These are phyloP conservation scores for Metschnikowia kofuensis DNA, from an alignment of 805 yeast species.

Conservation along the genomic window DNA sequence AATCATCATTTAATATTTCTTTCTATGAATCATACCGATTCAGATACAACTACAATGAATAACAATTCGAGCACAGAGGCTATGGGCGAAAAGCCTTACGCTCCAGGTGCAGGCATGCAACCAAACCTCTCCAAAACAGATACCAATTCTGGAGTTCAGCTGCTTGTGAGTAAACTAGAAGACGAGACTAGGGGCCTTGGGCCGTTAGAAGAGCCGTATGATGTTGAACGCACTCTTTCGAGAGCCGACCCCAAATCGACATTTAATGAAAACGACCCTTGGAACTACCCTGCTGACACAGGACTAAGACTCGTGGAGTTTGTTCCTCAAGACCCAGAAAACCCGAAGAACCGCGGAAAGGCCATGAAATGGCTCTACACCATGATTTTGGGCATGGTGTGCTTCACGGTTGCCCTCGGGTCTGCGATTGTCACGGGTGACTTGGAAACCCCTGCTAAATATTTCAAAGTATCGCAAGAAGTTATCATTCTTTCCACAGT, in stretches of 20 bases:
- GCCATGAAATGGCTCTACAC: conserved; percentile 51
- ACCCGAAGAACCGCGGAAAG: conserved; percentile 50
- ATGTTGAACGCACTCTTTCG: conserved; percentile 36
- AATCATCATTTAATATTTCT: background rate
- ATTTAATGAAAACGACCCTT: conserved; percentile 44
- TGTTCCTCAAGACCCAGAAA: conserved; percentile 43
- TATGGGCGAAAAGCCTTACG: background rate
- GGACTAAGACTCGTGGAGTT: conserved; percentile 57
- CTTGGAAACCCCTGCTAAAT: conserved; percentile 47
- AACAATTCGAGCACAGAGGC: background rate
- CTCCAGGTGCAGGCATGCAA: conserved; percentile 2
- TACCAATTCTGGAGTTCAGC: conserved; percentile 24
- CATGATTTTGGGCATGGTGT: conserved; percentile 44
- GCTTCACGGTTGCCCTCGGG: conserved; percentile 60
- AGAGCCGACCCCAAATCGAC: conserved; percentile 27
- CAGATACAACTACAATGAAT: background rate
- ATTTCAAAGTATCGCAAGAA: conserved; percentile 53
- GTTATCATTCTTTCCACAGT: conserved; percentile 55
- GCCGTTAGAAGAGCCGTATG: conserved; percentile 55
- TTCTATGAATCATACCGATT: background rate
- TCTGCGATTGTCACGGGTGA: conserved; percentile 67
- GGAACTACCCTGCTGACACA: conserved; percentile 55
- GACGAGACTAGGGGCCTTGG: conserved; percentile 49
- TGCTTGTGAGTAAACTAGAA: conserved; percentile 35
- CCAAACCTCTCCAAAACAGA: background rate